A percentile compares a stretch with the other conserved stretches of the same genome.
These are phyloP conservation scores for Clarireedia monteithiana DNA, from an alignment of 2,329 filamentous ascomycete species.

Conservation along the genomic window DNA sequence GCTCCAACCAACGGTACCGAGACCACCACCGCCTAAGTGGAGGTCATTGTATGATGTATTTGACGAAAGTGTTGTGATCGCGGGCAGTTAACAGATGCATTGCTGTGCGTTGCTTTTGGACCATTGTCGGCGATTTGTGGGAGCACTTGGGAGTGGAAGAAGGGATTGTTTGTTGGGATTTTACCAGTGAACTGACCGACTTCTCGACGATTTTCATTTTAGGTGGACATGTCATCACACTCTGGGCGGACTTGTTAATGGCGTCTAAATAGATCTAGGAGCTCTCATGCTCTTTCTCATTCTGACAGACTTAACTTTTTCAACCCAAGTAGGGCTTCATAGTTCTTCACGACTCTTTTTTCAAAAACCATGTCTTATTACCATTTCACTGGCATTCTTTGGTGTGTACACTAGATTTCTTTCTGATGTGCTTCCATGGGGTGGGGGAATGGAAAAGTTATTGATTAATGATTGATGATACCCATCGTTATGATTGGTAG, in stretches of 20 bases:
- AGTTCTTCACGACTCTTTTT: conserved; percentile 30
- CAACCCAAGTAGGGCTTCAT: conserved; percentile 20
- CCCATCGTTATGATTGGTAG: conserved; percentile 17
- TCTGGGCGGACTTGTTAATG: conserved; percentile 19
- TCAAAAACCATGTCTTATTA: conserved; percentile 31
- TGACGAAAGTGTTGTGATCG: conserved; percentile 18
- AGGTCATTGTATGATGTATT: conserved; percentile 24
- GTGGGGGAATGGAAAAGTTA: conserved; percentile 29
- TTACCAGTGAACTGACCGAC: conserved; percentile 16
- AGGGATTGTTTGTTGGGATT: conserved; percentile 17
- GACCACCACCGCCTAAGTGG: conserved; percentile 32
- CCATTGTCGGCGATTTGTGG: conserved; percentile 17
- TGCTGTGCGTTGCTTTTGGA: conserved; percentile 24
- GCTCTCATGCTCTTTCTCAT: conserved; percentile 17
- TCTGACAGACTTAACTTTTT: conserved; percentile 26
- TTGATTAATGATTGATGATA: conserved; percentile 19
- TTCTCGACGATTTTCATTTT: conserved; percentile 29
- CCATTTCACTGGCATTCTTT: conserved; percentile 31
- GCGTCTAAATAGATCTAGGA: conserved; percentile 20
- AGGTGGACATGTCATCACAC: conserved; percentile 19
- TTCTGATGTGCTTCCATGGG: conserved; percentile 27
- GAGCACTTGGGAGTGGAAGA: conserved; percentile 15
- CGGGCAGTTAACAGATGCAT: conserved; percentile 15
- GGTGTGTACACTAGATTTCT: conserved; percentile 32
- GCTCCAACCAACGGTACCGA: conserved; percentile 55